phyloP scores from a whole-genome alignment of 129 eudicot genomes.

The Flaveria trinervia region DNA sequence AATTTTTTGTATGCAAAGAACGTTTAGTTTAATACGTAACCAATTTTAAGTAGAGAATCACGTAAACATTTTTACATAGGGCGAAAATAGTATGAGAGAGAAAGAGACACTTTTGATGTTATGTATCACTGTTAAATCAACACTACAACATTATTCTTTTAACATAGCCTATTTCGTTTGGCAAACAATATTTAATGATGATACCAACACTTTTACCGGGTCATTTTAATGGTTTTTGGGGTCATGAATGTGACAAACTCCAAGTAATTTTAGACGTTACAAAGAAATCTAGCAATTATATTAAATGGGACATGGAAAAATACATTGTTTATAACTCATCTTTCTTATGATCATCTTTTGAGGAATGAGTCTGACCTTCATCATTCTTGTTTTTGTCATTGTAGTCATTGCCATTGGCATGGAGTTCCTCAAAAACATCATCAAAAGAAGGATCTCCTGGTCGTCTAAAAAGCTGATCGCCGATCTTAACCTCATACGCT shows the following conservation, averaged over 20 bases:
- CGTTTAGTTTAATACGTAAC: too few species aligned
- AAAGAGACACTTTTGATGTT: too few species aligned
- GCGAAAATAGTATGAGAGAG: too few species aligned
- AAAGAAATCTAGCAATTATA: conserved; percentile 14
- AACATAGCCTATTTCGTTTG: background rate
- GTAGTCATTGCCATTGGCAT: conserved; percentile 36
- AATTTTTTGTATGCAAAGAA: too few species aligned
- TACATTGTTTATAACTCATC: conserved; percentile 50
- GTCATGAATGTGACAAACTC: conserved; percentile 13
- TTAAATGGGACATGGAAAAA: conserved; percentile 1
- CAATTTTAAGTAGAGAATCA: too few species aligned
- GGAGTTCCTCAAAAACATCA: conserved; percentile 56
- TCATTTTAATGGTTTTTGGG: background rate
- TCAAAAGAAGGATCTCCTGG: conserved; percentile 89
- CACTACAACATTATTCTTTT: background rate
- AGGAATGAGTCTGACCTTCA: conserved; percentile 37
- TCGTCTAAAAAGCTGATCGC: conserved; percentile 73
- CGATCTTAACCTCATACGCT: conserved; percentile 91
- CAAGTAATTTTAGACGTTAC: background rate
- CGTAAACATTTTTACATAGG: too few species aligned
- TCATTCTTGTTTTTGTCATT: conserved; percentile 28
- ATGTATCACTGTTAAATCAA: too few species aligned
- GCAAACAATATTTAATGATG: background rate
- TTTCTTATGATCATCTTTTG: conserved; percentile 28
- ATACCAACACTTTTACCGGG: conserved; percentile 16